Evolutionary conservation across 768 basidiomycete genomes (phyloP).

Genomic region (Pholiota microspora): DNA sequence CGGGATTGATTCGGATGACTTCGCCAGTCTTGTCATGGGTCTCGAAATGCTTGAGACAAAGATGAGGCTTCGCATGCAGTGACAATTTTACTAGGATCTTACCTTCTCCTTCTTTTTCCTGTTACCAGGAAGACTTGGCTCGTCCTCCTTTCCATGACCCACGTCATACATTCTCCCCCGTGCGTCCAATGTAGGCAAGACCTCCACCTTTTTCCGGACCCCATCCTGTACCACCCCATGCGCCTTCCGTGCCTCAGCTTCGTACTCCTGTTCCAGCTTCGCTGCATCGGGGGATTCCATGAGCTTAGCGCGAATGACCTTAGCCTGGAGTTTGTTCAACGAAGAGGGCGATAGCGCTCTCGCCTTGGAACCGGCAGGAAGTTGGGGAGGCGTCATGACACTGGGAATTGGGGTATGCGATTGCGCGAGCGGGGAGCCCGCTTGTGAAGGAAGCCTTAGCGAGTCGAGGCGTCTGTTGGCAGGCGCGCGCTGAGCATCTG

Average conservation of each 20-base stretch:
- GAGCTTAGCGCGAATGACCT: slow-evolving; percentile 87
- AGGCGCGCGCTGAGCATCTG: slow-evolving; percentile 29
- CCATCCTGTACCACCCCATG: slow-evolving; percentile 42
- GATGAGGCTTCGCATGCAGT: neutral
- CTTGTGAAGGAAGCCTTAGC: slow-evolving; percentile 58
- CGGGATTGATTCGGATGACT: slow-evolving; percentile 82
- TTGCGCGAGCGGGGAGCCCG: slow-evolving; percentile 55
- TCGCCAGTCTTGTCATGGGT: slow-evolving; percentile 94
- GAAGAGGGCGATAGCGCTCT: slow-evolving; percentile 71
- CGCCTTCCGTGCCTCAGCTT: slow-evolving; percentile 55
- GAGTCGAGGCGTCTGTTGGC: slow-evolving; percentile 57
- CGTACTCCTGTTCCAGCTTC: slow-evolving; percentile 82
- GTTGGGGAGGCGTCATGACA: slow-evolving; percentile 75
- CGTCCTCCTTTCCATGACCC: slow-evolving; percentile 72
- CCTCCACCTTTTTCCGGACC: slow-evolving; percentile 66
- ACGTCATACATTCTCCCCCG: slow-evolving; percentile 88
- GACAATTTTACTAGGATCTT: slow-evolving; percentile 17
- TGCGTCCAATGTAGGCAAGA: slow-evolving; percentile 87
- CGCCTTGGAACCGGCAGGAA: slow-evolving; percentile 27
- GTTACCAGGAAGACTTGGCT: slow-evolving; percentile 56
- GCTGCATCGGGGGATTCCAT: slow-evolving; percentile 78
- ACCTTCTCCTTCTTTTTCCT: slow-evolving; percentile 78
- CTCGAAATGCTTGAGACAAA: slow-evolving; percentile 55
- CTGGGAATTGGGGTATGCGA: slow-evolving; percentile 85
- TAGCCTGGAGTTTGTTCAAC: slow-evolving; percentile 90